These are phyloP conservation scores for Saksenaea oblongispora DNA, from an alignment of 371 early-diverging fungal genomes.

Conservation along the genomic window DNA sequence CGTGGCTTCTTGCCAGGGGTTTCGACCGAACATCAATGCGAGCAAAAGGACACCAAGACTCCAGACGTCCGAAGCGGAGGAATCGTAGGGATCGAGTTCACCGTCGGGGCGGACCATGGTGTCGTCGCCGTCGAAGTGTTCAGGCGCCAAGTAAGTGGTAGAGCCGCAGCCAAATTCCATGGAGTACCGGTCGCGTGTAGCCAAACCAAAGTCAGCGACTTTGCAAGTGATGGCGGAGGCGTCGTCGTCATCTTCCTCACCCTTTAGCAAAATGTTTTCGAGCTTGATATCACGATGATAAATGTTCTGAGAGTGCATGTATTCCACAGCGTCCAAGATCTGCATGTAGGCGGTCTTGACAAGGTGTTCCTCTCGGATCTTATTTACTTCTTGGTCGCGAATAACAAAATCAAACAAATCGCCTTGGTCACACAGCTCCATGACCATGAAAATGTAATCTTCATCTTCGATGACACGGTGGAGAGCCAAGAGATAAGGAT, in stretches of 20 bases:
- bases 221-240: conserved; percentile 53
- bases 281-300: conserved; percentile 81
- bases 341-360: conserved; percentile 48
- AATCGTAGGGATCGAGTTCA: conserved; percentile 50
- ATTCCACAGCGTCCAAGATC: conserved; percentile 55
- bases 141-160: conserved; percentile 66
- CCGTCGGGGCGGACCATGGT: conserved; percentile 17
- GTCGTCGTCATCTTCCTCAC: conserved; percentile 18
- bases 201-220: conserved; percentile 84
- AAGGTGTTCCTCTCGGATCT: conserved; percentile 32
- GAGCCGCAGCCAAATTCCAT: conserved; percentile 80
- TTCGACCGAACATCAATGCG: conserved; percentile 74
- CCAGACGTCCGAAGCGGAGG: conserved; percentile 79
- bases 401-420: conserved; percentile 61
- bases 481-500: conserved; percentile 64
- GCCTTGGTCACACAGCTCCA: conserved; percentile 63
- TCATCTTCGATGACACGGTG: conserved; percentile 49
- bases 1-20: conserved; percentile 78
- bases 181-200: conserved; percentile 68
- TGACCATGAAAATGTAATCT: conserved; percentile 50
- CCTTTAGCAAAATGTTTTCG: conserved; percentile 71
- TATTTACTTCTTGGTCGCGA: conserved; percentile 27
- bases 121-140: conserved; percentile 52
- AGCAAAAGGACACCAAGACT: conserved; percentile 74
- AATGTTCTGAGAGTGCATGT: conserved; percentile 53